Base-by-base conservation (phyloP, 495 filamentous ascomycete species). In the Penicillium roqueforti region DNA sequence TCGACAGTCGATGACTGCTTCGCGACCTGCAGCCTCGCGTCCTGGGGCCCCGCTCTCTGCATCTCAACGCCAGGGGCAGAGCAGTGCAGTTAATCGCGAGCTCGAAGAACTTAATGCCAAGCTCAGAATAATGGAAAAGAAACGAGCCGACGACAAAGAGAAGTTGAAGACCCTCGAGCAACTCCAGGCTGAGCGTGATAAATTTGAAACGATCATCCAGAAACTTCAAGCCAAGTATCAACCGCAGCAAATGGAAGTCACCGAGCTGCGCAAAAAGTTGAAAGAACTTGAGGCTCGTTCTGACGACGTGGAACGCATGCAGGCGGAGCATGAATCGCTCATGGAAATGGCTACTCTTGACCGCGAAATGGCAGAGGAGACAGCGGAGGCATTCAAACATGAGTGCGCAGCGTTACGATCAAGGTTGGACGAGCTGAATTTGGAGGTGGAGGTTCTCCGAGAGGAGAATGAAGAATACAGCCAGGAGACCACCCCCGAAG, bases 361-460 rank as follows among this genome's bases (percentile, higher is more conserved):
- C 63, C 80, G 90, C 14, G 92, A 97, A 68, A 96, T 97, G 91
- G 95, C 93, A 2, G 92, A 97, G 68, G 92, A 97, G 64, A 88
- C 83, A 32, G 86, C 88, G 6, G 93, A 97, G 56, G 80, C 82
- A 16, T 76, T 86, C 29, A 92, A 87, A 65, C 78, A 81, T 2
- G 93, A 97, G 68, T 76, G 92, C 18, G 88, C 95, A n/a, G 75
- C 81, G 4, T 69, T 95, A 40, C 86, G 87, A 58, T 69, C 77
- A 26, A 89, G 83, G 59, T 72, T 82, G 6, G 91, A 97, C 63
- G 93, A 97, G 68, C 75, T 95, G 2, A 81, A 92, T 61, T 74
- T 96, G 36, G 95, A 98, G 65, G 80, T 89, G 4, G 91, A 97
- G 47, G 82, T 97, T 26, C 66, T 97, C 26, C 82, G 83, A 14